Evolutionary conservation across 345 rosid genomes (phyloP).

Genomic region (Theobroma cacao): DNA sequence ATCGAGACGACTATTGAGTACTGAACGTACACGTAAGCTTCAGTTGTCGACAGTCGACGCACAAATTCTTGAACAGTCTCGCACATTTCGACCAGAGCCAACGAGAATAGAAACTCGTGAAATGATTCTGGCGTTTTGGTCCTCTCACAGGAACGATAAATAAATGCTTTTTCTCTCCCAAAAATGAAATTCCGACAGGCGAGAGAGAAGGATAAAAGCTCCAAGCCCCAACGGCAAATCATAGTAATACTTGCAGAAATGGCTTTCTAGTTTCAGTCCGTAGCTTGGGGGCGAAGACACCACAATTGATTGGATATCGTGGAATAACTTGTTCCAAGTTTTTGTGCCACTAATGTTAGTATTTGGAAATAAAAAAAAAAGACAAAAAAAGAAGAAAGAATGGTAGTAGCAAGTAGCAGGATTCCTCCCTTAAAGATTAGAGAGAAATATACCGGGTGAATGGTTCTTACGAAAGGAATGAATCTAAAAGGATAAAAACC

Average conservation of each 20-base stretch:
- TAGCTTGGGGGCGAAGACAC: no score
- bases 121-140: background rate
- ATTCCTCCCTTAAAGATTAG: no score
- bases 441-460: no score
- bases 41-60: no score
- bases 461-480: background rate
- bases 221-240: background rate
- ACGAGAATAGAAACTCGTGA: background rate
- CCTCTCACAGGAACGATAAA: no score
- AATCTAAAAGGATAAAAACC: background rate
- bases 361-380: no score
- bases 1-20: no score
- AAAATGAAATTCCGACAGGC: background rate
- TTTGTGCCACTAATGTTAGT: background rate
- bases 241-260: no score
- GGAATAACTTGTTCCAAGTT: background rate
- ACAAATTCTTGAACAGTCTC: background rate
- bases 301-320: no score
- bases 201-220: background rate
- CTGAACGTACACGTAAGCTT: no score
- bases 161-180: background rate
- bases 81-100: background rate
- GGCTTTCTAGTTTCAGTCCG: background rate
- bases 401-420: background rate
- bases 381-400: background rate